Evolutionary conservation across 192 early-diverging fungal genomes (phyloP), one percentile per base, ranked within the genome.

Genomic region (Rhizoclosmatium globosum): DNA sequence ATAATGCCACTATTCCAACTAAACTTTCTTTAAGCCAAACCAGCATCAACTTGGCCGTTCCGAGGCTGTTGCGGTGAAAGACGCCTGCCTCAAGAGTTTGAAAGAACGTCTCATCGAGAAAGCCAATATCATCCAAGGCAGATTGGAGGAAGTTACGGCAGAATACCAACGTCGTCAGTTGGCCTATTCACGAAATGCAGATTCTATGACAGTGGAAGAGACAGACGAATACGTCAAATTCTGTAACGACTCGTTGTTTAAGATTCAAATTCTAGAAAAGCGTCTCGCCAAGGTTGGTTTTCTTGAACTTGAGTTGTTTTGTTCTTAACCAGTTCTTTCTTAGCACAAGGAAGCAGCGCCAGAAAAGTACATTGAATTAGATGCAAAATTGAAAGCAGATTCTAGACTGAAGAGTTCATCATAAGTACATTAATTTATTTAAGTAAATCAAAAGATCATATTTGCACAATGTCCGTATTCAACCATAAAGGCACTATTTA

Each of bases 221-320:
- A 90, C 89, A 3, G 89, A 90, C 38, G 84, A 85, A 62, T 90
- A 89, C 65, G 86, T 90, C 3, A 74, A 74, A 77, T 90, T 85
- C 74, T 89, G 87, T 72, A 87, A 89, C 68, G 89, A 89, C 43
- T 87, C 89, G 47, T 71, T 90, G 50, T 90, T 90, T 79, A 86
- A 81, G 65, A 90, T 89, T 9, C 87, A 89, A 47, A 88, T 90
- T 59, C 76, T 90, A 58, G 89, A 90, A 74, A 90, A 90, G 77
- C 58, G 89, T n/a, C 59, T 88, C 47, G 89, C 89, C 3, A 88
- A 89, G 85, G 88, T 87, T 86, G 19, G 64, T 17, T 13, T 7
- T 13, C 6, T 53, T 13, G 6, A 53, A 7, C 60, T 2, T 19
- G n/a, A 38, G 6, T 38, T 47, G 60, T 41, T 17, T 65, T 67